Conservation (phyloP, 176 grass and related monocot species). For the Chloris gayana region DNA sequence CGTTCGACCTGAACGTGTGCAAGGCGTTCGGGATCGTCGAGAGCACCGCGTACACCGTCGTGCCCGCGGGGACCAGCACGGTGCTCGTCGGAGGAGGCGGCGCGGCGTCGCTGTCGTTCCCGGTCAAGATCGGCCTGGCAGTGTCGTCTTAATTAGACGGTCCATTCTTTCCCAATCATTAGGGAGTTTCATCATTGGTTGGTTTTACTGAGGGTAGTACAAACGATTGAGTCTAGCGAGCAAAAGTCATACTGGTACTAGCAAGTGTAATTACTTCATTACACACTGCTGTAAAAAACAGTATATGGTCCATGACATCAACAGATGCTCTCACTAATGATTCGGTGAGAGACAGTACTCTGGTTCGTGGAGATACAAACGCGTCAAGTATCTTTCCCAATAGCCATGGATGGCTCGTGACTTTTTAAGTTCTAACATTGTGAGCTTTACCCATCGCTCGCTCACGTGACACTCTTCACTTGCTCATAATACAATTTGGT, state of each 20-base stretch:
- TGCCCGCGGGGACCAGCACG: conserved; percentile 36
- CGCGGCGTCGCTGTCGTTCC: conserved; percentile 31
- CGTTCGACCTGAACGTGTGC: conserved; percentile 39
- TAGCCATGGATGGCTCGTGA: background rate
- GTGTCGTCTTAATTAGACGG: background rate
- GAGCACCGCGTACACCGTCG: conserved; percentile 36
- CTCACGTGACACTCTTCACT: conserved; percentile 32
- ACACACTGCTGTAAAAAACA: conserved; percentile 30
- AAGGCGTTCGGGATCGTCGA: conserved; percentile 40
- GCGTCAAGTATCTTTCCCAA: background rate
- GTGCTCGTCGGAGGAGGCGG: conserved; percentile 24
- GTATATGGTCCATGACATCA: background rate
- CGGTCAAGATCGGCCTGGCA: conserved; percentile 3
- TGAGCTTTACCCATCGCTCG: background rate
- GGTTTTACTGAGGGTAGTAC: background rate
- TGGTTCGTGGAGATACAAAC: background rate
- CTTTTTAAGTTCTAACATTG: background rate
- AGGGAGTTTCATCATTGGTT: background rate
- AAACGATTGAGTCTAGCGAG: background rate
- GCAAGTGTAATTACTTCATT: conserved; percentile 45
- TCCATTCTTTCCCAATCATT: background rate
- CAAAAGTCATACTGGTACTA: background rate
- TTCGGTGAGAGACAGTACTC: background rate
- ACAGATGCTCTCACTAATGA: background rate
- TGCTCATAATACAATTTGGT: no score